Evolutionary conservation across 306 rosid species (phyloP), one percentile per base, ranked within the genome.

Genomic region (Gleditsia sinensis): DNA sequence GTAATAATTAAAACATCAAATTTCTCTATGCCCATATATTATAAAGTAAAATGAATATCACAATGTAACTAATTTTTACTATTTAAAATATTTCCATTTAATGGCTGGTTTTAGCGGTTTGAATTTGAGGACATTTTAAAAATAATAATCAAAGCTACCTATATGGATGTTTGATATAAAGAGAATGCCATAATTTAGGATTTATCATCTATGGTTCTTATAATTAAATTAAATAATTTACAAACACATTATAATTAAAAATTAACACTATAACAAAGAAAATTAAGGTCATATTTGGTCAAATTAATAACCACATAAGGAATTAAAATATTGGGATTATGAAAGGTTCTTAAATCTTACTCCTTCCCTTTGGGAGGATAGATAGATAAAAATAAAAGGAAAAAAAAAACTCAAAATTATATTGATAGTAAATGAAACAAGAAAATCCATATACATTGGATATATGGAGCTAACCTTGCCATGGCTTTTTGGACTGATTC

Each of bases 401-500:
- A 13, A 13, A 25, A 48, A n/a, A 20, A 78, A 46, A 45, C 42
- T 17, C 60, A 72, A 69, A 80, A 30, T 51, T 34, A 69, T 84
- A 42, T 40, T 50, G 9, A 69, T 37, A 43, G 45, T 4, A 25
- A 49, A 7, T 12, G 49, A 13, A 59, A 25, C 2, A 56, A 36
- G 20, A 76, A 65, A 45, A 72, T 61, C 64, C 79, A 62, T 43
- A 69, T 11, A 61, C 34, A 16, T 30, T 19, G 17, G 1, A 34
- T 59, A 63, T 54, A 16, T 20, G 46, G 16, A 71, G 50, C 66
- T 87, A 87, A 86, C 86, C 92, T 83, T 90, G 88, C 97, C 98
- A 94, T n/a, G 87, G 88, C 64, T 88, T 91, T 42, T 85, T 93
- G 70, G 85, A 28, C 70, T 86, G 98, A 33, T 77, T 83, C 76